phyloP scores from a whole-genome alignment of 2,329 filamentous ascomycete species.

The Talaromyces amestolkiae region DNA sequence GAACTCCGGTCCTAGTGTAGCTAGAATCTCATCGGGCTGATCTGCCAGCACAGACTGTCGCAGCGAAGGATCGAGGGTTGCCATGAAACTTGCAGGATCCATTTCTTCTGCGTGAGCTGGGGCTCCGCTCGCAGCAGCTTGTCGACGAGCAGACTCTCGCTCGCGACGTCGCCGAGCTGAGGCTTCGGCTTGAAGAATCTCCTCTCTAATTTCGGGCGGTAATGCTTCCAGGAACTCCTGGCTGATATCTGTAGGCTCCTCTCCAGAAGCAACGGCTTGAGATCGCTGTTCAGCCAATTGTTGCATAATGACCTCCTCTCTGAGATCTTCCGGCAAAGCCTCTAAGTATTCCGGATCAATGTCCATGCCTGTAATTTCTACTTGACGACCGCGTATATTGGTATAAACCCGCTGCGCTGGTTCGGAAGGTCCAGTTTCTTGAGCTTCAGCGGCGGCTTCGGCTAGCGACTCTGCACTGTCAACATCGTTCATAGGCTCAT shows the following conservation, averaged over 20 bases:
- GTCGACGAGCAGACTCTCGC: constrained; percentile 74
- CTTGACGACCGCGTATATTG: constrained; percentile 77
- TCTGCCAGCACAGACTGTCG: constrained; percentile 86
- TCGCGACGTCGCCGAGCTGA: constrained; percentile 84
- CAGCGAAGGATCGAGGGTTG: constrained; percentile 80
- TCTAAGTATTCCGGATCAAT: constrained; percentile 94
- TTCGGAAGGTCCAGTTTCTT: constrained; percentile 49
- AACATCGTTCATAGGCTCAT: constrained; percentile 72
- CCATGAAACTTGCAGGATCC: constrained; percentile 87
- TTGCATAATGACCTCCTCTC: constrained; percentile 92
- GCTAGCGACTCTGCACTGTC: constrained; percentile 51
- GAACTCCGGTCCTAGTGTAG: constrained; percentile 78
- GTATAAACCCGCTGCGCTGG: constrained; percentile 66
- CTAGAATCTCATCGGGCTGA: constrained; percentile 83
- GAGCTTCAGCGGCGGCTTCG: constrained; percentile 31
- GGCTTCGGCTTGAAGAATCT: constrained; percentile 87
- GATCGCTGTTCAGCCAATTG: constrained; percentile 80
- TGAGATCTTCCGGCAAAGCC: constrained; percentile 93
- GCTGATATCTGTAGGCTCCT: constrained; percentile 67
- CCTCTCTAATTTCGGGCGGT: constrained; percentile 82
- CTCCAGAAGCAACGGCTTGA: constrained; percentile 67
- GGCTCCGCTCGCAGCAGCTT: constrained; percentile 52
- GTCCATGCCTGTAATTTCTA: constrained; percentile 90
- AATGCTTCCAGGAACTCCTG: constrained; percentile 92
- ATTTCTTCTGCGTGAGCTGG: constrained; percentile 70